Evolutionary conservation across 2,329 filamentous ascomycete genomes (phyloP).

Genomic region (Mycosphaerella sp.): DNA sequence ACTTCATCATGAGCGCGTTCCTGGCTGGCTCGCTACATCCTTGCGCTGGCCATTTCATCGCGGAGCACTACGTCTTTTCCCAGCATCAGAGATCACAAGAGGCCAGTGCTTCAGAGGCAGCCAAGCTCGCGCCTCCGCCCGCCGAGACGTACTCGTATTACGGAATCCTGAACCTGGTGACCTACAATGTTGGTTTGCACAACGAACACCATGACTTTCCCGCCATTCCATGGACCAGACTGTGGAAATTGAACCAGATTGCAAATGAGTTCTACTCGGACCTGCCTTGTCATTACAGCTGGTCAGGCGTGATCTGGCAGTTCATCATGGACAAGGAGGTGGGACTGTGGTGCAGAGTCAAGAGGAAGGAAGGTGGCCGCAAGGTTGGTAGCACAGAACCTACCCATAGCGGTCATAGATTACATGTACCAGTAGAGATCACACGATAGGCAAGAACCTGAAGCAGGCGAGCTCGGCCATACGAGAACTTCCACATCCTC

Average conservation of each 20-base stretch:
- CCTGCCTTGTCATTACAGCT: slow-evolving; percentile 80
- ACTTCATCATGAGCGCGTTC: slow-evolving; percentile 85
- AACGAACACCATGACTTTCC: slow-evolving; percentile 99
- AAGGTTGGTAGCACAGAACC: slow-evolving; percentile 44
- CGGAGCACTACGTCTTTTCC: slow-evolving; percentile 68
- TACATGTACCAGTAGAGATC: slow-evolving; percentile 17
- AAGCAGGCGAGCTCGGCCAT: background rate
- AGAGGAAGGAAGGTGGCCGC: slow-evolving; percentile 72
- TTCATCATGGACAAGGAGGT: slow-evolving; percentile 89
- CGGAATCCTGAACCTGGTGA: slow-evolving; percentile 81
- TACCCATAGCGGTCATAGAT: slow-evolving; percentile 10
- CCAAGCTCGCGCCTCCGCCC: slow-evolving; percentile 44
- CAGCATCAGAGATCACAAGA: slow-evolving; percentile 45
- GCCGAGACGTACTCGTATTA: slow-evolving; percentile 99
- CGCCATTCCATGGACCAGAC: slow-evolving; percentile 86
- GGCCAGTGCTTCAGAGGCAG: slow-evolving; percentile 40
- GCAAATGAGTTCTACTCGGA: slow-evolving; percentile 89
- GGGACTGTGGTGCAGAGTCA: slow-evolving; percentile 85
- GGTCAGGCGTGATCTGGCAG: slow-evolving; percentile 89
- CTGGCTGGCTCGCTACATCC: slow-evolving; percentile 90
- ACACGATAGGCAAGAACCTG: slow-evolving; percentile 6
- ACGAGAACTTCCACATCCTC: no score
- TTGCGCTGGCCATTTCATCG: slow-evolving; percentile 95
- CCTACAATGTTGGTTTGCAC: slow-evolving; percentile 95
- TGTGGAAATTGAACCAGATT: slow-evolving; percentile 69